Base-by-base conservation (phyloP, 2,329 filamentous ascomycete genomes). In the Fusarium lateritium region DNA sequence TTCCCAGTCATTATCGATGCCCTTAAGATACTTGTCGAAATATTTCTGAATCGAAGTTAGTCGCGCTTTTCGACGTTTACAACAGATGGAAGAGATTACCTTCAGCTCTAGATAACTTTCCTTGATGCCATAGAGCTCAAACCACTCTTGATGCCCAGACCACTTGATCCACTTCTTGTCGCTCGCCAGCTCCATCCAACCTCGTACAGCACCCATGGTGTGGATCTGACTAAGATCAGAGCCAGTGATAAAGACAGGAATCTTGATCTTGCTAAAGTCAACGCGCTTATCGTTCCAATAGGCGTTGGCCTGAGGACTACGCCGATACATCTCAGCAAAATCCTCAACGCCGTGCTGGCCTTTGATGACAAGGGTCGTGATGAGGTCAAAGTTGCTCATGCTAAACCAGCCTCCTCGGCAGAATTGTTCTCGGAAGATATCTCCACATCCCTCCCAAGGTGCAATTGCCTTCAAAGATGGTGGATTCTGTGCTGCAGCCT, bases 181-280 rank as follows among this genome's bases (percentile, higher is more conserved):
- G 9, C 61, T 65, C 13, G 43, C 45, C 19, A 69, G 15, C 43
- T 72, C 67, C 54, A 72, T 70, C 67, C 64, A 72, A 3, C 64
- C 70, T 21, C 70, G 46, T 1, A 72, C 67, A 15, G 57, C 62
- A 9, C 70, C 70, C 70, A 73, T 72, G 7, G 70, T 73, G 34
- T 72, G 70, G 21, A 72, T 72, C 26, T 68, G 65, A n/a, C 70
- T 72, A 2, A 71, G 46, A 15, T 73, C 67, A 2, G 70, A 71
- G 1, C 67, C 70, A 0, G 60, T 61, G 31, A 73, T 72, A 17
- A 71, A 72, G 9, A 52, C 39, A 0, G 70, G 70, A 22, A 62
- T 69, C 8, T 65, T 21, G n/a, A 72, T 72, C 34, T 63, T 63
- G 31, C 36, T 57, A n/a, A 63, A 63, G 17, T 64, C 60, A 6